Conservation (phyloP, 495 filamentous ascomycete genomes). For the Penicillium simplicissimum region DNA sequence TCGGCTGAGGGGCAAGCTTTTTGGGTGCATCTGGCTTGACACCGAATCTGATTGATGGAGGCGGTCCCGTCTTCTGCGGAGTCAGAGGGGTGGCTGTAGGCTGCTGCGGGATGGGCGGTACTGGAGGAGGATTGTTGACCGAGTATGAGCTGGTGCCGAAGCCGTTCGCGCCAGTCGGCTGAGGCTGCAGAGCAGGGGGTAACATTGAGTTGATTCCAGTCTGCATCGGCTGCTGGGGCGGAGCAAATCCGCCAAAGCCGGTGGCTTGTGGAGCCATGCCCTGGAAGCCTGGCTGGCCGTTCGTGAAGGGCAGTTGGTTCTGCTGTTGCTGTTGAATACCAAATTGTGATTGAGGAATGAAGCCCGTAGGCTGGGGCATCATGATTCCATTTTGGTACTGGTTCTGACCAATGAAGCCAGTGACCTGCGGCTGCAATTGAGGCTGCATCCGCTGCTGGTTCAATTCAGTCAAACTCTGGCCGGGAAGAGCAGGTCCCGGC, state of each 20-base stretch:
- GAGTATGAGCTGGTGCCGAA: conserved; percentile 47
- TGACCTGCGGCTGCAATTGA: conserved; percentile 53
- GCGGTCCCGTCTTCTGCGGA: conserved; percentile 91
- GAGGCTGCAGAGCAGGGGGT: conserved; percentile 48
- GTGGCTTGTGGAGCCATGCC: conserved; percentile 65
- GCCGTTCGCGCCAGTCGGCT: conserved; percentile 60
- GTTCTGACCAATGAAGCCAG: conserved; percentile 57
- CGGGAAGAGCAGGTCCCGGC: conserved; percentile 58
- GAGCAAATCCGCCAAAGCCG: conserved; percentile 54
- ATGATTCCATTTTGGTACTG: conserved; percentile 49
- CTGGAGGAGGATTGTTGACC: conserved; percentile 34
- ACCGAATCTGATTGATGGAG: conserved; percentile 87
- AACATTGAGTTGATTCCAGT: conserved; percentile 49
- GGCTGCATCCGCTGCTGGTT: conserved; percentile 63
- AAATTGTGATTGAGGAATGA: conserved; percentile 50
- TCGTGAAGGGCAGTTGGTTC: conserved; percentile 18
- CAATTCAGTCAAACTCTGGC: conserved; percentile 74
- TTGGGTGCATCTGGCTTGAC: conserved; percentile 64
- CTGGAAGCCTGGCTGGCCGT: conserved; percentile 50
- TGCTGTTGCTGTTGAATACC: conserved; percentile 53
- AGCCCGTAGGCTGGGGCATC: conserved; percentile 54
- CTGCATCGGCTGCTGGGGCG: conserved; percentile 53
- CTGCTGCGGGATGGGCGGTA: conserved; percentile 51
- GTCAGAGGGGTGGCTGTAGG: conserved; percentile 60
- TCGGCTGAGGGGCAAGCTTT: conserved; percentile 84